Evolutionary conservation across 2,329 filamentous ascomycete species (phyloP).

Genomic region (Onygenales sp.): DNA sequence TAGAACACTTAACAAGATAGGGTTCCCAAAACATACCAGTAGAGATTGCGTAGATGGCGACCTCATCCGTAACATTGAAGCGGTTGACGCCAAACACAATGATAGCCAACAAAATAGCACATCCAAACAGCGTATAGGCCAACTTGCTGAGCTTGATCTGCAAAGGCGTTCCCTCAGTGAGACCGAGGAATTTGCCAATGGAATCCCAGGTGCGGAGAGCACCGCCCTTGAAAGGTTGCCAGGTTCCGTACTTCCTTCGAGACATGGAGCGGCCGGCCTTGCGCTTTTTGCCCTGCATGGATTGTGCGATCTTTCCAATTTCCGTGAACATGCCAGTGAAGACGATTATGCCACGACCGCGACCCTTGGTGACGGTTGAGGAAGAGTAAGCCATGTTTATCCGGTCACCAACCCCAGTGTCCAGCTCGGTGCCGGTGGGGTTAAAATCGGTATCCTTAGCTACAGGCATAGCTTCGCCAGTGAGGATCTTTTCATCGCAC

Average conservation of each 20-base stretch:
- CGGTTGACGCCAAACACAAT: constrained; percentile 53
- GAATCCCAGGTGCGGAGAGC: constrained; percentile 39
- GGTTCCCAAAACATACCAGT: constrained; percentile 28
- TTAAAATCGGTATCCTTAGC: constrained; percentile 38
- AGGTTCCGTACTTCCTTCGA: constrained; percentile 35
- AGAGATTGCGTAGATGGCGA: constrained; percentile 51
- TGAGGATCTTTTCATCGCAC: constrained; percentile 58
- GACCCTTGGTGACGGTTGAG: constrained; percentile 50
- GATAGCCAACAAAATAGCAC: constrained; percentile 55
- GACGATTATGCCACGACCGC: constrained; percentile 49
- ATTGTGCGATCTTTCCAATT: constrained; percentile 50
- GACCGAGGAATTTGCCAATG: constrained; percentile 47
- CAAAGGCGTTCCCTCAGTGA: constrained; percentile 66
- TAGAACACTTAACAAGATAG: background rate
- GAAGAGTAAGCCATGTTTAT: constrained; percentile 54
- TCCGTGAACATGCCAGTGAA: constrained; percentile 54
- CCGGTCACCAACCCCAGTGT: constrained; percentile 46
- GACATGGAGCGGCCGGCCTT: constrained; percentile 33
- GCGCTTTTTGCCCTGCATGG: constrained; percentile 44
- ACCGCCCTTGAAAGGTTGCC: constrained; percentile 41
- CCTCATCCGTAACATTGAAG: constrained; percentile 47
- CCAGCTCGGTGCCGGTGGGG: constrained; percentile 16
- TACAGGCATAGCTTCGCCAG: constrained; percentile 53
- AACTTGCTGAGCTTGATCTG: constrained; percentile 80
- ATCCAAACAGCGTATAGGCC: constrained; percentile 67